Evolutionary conservation across 805 yeast genomes (phyloP).

Genomic region (Sungouiozyma ichnusensis): DNA sequence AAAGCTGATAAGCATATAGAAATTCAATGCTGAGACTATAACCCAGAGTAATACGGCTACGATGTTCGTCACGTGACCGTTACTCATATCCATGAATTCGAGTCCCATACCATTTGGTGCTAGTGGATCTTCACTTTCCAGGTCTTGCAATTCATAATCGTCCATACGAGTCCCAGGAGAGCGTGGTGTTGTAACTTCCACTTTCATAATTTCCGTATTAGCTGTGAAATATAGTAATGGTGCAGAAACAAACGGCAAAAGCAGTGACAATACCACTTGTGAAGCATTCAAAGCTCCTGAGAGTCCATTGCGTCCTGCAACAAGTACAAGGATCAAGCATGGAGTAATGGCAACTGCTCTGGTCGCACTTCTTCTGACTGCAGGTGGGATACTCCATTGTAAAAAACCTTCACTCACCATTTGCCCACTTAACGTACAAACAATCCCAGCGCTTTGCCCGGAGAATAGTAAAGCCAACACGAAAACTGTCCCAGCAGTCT

Average conservation of each 20-base stretch:
- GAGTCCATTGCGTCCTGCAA: slow-evolving; percentile 75
- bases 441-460: slow-evolving; percentile 91
- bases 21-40: slow-evolving; percentile 55
- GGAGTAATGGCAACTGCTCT: slow-evolving; percentile 80
- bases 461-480: slow-evolving; percentile 76
- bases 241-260: slow-evolving; percentile 80
- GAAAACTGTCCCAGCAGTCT: slow-evolving; percentile 73
- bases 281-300: slow-evolving; percentile 68
- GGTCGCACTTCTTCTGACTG: slow-evolving; percentile 67
- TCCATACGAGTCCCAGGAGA: background rate
- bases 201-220: slow-evolving; percentile 56
- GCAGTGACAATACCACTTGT: slow-evolving; percentile 71
- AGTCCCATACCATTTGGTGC: slow-evolving; percentile 2
- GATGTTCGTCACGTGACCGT: slow-evolving; percentile 37
- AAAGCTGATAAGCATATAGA: slow-evolving; percentile 45
- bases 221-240: slow-evolving; percentile 79
- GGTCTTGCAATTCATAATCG: background rate
- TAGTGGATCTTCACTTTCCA: background rate
- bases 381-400: slow-evolving; percentile 72
- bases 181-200: slow-evolving; percentile 22
- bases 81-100: slow-evolving; percentile 33
- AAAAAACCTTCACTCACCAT: slow-evolving; percentile 90
- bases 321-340: slow-evolving; percentile 62
- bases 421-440: slow-evolving; percentile 90
- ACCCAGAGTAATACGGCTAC: slow-evolving; percentile 56